Evolutionary conservation across 106 monocot species (phyloP).

Genomic region (Dactylorhiza incarnata): DNA sequence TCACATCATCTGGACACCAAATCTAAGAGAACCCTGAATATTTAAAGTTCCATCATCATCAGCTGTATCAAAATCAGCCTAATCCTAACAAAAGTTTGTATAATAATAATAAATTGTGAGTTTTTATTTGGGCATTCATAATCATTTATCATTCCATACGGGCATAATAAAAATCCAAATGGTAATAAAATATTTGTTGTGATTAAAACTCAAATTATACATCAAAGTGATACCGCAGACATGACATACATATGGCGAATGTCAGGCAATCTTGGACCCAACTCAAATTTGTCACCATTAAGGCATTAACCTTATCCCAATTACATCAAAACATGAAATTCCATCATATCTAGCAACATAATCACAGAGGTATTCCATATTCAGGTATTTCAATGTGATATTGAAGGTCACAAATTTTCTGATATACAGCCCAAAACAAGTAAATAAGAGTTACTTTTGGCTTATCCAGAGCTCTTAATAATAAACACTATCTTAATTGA

Average conservation of each 20-base stretch:
- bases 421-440: not conserved
- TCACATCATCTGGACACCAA: not conserved
- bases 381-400: too few relatives aligned
- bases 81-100: not conserved
- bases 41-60: not conserved
- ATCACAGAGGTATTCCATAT: too few relatives aligned
- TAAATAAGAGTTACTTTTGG: not conserved
- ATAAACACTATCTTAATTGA: not conserved
- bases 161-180: not conserved
- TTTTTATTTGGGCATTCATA: not conserved
- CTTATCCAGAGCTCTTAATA: not conserved
- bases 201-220: not conserved
- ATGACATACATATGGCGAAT: not conserved
- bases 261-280: not conserved
- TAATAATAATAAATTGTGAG: not conserved
- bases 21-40: not conserved
- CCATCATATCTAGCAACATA: too few relatives aligned
- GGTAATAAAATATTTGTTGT: not conserved
- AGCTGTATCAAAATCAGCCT: not conserved
- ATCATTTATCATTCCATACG: not conserved
- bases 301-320: too few relatives aligned
- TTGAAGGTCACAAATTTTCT: not conserved
- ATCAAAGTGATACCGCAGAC: not conserved
- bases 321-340: too few relatives aligned
- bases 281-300: not conserved